Conservation (phyloP, 2,329 filamentous ascomycete genomes). For the Pseudocercospora fuligena region DNA sequence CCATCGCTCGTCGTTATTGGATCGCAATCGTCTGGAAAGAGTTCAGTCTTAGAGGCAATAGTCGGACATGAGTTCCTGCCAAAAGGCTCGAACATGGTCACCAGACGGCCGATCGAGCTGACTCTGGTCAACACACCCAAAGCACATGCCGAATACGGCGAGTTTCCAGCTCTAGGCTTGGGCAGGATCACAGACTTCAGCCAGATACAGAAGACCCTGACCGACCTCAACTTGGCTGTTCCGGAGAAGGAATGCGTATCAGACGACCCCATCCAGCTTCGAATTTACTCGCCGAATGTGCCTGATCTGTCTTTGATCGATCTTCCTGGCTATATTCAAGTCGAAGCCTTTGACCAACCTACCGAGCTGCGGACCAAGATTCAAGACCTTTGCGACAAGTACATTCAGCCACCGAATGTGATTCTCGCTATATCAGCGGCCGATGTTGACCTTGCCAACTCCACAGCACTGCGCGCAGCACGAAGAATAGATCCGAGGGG, state of each 20-base stretch:
- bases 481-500: constrained; percentile 90
- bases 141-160: constrained; percentile 85
- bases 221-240: constrained; percentile 91
- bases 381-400: constrained; percentile 94
- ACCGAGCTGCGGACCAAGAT: constrained; percentile 94
- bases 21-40: constrained; percentile 97
- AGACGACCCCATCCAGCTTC: constrained; percentile 94
- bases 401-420: constrained; percentile 94
- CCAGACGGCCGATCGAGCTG: constrained; percentile 89
- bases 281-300: constrained; percentile 93
- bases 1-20: constrained; percentile 99
- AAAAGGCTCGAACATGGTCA: constrained; percentile 99
- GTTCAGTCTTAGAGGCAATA: constrained; percentile 93
- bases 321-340: constrained; percentile 95
- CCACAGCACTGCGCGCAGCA: constrained; percentile 86
- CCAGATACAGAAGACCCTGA: constrained; percentile 89
- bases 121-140: constrained; percentile 95
- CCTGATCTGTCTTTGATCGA: constrained; percentile 96
- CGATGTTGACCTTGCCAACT: constrained; percentile 96
- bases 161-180: constrained; percentile 90
- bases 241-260: constrained; percentile 90
- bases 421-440: constrained; percentile 97
- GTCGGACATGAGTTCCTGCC: constrained; percentile 97
- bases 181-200: constrained; percentile 90
- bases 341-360: constrained; percentile 88